phyloP scores from a whole-genome alignment of 1,284 basidiomycete genomes.

The Tetrapyrgos nigripes region DNA sequence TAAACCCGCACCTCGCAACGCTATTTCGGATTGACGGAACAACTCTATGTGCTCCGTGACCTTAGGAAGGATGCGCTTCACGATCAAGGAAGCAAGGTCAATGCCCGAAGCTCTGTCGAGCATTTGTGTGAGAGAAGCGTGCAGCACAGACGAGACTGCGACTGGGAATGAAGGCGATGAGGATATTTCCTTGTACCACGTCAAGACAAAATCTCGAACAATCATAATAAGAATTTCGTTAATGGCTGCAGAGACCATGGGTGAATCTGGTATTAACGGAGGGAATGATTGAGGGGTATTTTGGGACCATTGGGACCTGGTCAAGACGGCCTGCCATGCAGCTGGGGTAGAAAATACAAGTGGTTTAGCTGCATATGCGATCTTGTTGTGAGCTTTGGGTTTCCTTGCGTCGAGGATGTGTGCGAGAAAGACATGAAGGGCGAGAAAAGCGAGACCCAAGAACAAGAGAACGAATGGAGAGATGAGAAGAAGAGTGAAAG shows the following conservation, averaged over 20 bases:
- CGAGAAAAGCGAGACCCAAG: slow-evolving; percentile 55
- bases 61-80: slow-evolving; percentile 85
- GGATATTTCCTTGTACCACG: slow-evolving; percentile 88
- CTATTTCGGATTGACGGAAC: slow-evolving; percentile 91
- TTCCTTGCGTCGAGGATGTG: slow-evolving; percentile 59
- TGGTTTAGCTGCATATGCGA: slow-evolving; percentile 65
- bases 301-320: slow-evolving; percentile 84
- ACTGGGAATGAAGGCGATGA: slow-evolving; percentile 87
- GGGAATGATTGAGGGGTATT: slow-evolving; percentile 68
- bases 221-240: slow-evolving; percentile 83
- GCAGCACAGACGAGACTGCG: slow-evolving; percentile 81
- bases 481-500: slow-evolving; percentile 66
- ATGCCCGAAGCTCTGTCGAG: slow-evolving; percentile 61
- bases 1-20: slow-evolving; percentile 75
- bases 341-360: slow-evolving; percentile 88
- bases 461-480: slow-evolving; percentile 63
- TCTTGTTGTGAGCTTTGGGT: slow-evolving; percentile 37
- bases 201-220: slow-evolving; percentile 82
- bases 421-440: slow-evolving; percentile 60
- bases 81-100: slow-evolving; percentile 81
- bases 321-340: slow-evolving; percentile 89
- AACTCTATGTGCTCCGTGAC: slow-evolving; percentile 90
- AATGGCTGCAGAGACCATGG: slow-evolving; percentile 68
- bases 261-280: slow-evolving; percentile 65
- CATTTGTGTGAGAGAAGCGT: slow-evolving; percentile 67